These are phyloP conservation scores for Ophiostoma sp. DNA, from an alignment of 2,329 filamentous ascomycete species.

Conservation along the genomic window DNA sequence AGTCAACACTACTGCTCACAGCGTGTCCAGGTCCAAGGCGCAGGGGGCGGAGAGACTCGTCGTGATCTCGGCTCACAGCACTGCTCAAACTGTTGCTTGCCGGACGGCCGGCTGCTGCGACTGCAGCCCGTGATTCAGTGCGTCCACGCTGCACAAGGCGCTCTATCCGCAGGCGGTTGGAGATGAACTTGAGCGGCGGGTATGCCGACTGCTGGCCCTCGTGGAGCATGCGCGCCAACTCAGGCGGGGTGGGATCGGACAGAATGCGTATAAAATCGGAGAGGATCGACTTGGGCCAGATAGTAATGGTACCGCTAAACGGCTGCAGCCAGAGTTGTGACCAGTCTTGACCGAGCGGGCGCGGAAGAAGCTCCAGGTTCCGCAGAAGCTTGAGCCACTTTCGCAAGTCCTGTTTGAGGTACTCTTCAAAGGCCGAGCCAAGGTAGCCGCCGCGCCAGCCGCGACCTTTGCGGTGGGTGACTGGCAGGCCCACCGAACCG, in stretches of 20 bases:
- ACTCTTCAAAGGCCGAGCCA: slow-evolving; percentile 86
- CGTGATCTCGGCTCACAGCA: not conserved
- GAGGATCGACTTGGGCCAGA: slow-evolving; percentile 78
- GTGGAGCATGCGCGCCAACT: slow-evolving; percentile 82
- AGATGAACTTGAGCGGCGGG: slow-evolving; percentile 85
- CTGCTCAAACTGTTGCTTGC: not conserved
- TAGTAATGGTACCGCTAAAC: slow-evolving; percentile 90
- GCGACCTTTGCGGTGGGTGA: slow-evolving; percentile 85
- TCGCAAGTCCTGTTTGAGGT: slow-evolving; percentile 90
- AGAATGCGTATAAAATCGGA: slow-evolving; percentile 85
- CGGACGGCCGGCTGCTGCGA: not conserved
- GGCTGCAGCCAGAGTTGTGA: slow-evolving; percentile 92
- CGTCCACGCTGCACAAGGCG: slow-evolving; percentile 57
- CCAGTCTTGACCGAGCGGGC: slow-evolving; percentile 92
- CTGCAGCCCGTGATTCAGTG: slow-evolving; percentile 33
- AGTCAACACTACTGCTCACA: too few relatives aligned
- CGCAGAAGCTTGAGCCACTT: slow-evolving; percentile 97
- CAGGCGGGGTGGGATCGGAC: slow-evolving; percentile 68
- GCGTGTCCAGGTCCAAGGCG: slow-evolving; percentile 12
- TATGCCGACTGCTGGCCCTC: slow-evolving; percentile 85
- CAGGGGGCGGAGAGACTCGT: not conserved
- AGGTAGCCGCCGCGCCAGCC: slow-evolving; percentile 96
- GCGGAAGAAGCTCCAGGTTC: slow-evolving; percentile 83
- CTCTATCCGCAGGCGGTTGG: slow-evolving; percentile 81
- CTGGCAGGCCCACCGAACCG: slow-evolving; percentile 83